Percentiles rank a stretch among this genome's conserved stretches.
phyloP scores from a whole-genome alignment of 1,139 yeast species.

The Yamadazyma taylorii region DNA sequence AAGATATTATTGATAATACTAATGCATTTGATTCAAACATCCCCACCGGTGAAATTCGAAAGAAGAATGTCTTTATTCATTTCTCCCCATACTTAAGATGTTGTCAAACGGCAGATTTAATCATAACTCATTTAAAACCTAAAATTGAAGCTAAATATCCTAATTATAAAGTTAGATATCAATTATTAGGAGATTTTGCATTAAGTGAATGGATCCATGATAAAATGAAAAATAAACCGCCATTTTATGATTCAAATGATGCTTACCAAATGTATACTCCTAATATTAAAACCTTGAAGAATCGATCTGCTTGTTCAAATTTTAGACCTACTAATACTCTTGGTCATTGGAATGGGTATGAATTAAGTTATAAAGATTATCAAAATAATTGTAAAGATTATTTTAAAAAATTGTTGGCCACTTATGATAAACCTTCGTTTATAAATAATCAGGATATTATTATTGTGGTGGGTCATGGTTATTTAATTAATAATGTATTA shows the following conservation, averaged over 20 bases:
- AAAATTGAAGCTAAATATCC: constrained; percentile 27
- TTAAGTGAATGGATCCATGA: constrained; percentile 51
- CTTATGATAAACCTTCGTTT: constrained; percentile 42
- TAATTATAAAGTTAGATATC: constrained; percentile 37
- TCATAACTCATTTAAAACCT: constrained; percentile 32
- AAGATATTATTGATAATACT: constrained; percentile 28
- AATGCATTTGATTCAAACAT: constrained; percentile 21
- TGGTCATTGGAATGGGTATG: constrained; percentile 50
- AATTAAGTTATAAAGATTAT: constrained; percentile 42
- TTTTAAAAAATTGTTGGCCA: constrained; percentile 44
- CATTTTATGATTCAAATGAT: constrained; percentile 45
- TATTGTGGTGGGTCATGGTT: constrained; percentile 45
- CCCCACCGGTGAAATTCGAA: constrained; percentile 13
- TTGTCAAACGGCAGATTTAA: constrained; percentile 45
- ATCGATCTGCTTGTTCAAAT: constrained; percentile 38
- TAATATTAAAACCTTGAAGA: constrained; percentile 37
- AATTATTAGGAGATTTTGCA: constrained; percentile 48
- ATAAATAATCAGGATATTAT: constrained; percentile 38
- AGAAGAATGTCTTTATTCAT: constrained; percentile 43
- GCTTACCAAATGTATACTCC: constrained; percentile 52
- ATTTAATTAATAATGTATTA: constrained; percentile 41
- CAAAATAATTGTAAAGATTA: constrained; percentile 42
- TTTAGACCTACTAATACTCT: constrained; percentile 48
- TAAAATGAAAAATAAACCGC: constrained; percentile 45
- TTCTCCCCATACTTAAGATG: constrained; percentile 48